phyloP scores from a whole-genome alignment of 805 yeast species.

The Trichomonascus vanleenenianus region DNA sequence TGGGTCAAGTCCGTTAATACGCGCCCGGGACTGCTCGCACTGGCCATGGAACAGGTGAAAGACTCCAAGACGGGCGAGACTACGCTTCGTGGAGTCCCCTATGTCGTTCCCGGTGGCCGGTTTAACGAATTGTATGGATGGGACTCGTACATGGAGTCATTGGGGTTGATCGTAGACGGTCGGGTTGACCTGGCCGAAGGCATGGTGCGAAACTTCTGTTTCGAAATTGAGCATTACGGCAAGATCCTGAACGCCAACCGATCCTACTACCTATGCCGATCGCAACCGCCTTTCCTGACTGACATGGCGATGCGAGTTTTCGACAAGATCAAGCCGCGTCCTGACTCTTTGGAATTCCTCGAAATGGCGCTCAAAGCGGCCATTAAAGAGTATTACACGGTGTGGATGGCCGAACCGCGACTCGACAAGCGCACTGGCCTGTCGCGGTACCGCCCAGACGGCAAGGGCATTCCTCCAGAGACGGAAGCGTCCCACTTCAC shows the following conservation, averaged over 20 bases:
- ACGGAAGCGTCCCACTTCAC: slow-evolving; percentile 87
- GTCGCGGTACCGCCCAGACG: slow-evolving; percentile 85
- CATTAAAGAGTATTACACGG: slow-evolving; percentile 71
- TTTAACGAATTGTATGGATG: slow-evolving; percentile 96
- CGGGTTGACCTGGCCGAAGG: slow-evolving; percentile 70
- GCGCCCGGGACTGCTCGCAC: slow-evolving; percentile 78
- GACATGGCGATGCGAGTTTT: slow-evolving; percentile 78
- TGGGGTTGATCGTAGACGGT: slow-evolving; percentile 68
- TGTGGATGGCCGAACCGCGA: slow-evolving; percentile 76
- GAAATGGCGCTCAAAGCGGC: slow-evolving; percentile 65
- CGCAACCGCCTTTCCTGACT: slow-evolving; percentile 95
- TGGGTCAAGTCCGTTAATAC: slow-evolving; percentile 69
- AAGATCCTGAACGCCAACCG: slow-evolving; percentile 92
- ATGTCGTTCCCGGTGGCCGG: slow-evolving; percentile 95
- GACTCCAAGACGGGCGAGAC: slow-evolving; percentile 35
- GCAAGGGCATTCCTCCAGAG: slow-evolving; percentile 93
- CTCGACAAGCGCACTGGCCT: slow-evolving; percentile 65
- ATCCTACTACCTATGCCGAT: slow-evolving; percentile 79
- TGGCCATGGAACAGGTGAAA: slow-evolving; percentile 53
- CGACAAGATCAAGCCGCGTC: slow-evolving; percentile 37
- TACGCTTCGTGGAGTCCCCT: slow-evolving; percentile 49
- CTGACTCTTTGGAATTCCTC: slow-evolving; percentile 49
- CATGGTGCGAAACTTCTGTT: slow-evolving; percentile 87
- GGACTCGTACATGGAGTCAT: slow-evolving; percentile 91
- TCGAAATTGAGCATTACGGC: slow-evolving; percentile 84